These are phyloP conservation scores for Mortierella alpina DNA, from an alignment of 192 early-diverging fungal species.

Conservation along the genomic window DNA sequence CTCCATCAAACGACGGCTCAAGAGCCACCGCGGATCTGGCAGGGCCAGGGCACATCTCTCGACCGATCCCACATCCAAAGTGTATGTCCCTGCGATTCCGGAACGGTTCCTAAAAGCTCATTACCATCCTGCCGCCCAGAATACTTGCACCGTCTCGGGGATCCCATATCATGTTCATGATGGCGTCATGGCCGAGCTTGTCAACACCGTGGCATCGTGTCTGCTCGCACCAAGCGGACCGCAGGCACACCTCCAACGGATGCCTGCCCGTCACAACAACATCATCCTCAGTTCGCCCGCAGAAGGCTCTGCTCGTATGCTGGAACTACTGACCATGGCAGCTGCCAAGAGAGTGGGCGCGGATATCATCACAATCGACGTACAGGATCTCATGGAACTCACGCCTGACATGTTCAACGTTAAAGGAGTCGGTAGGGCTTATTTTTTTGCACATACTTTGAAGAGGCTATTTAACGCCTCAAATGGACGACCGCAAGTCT, in stretches of 20 bases:
- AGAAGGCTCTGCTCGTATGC: slow-evolving; percentile 55
- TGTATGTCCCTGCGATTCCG: slow-evolving; percentile 43
- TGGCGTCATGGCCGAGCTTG: slow-evolving; percentile 20
- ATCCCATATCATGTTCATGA: slow-evolving; percentile 38
- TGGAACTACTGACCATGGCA: slow-evolving; percentile 55
- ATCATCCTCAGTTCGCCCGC: slow-evolving; percentile 52
- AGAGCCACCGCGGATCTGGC: slow-evolving; percentile 2
- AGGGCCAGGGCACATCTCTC: not conserved
- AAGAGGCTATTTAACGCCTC: not conserved
- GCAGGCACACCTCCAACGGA: slow-evolving; percentile 21
- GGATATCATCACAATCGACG: slow-evolving; percentile 71
- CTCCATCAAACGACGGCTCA: slow-evolving; percentile 9
- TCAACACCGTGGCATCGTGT: slow-evolving; percentile 39
- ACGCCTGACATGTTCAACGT: slow-evolving; percentile 56
- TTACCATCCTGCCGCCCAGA: slow-evolving; percentile 15
- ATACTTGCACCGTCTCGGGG: not conserved
- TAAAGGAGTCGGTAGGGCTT: slow-evolving; percentile 23
- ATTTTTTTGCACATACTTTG: not conserved
- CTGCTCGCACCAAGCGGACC: slow-evolving; percentile 16
- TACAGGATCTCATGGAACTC: slow-evolving; percentile 66
- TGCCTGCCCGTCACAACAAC: slow-evolving; percentile 54
- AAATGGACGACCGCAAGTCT: too few relatives aligned
- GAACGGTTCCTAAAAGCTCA: slow-evolving; percentile 9
- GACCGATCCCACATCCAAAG: slow-evolving; percentile 6
- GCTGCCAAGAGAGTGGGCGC: slow-evolving; percentile 62